Base-by-base conservation (phyloP, 805 yeast genomes). In the Limtongia smithiae region DNA sequence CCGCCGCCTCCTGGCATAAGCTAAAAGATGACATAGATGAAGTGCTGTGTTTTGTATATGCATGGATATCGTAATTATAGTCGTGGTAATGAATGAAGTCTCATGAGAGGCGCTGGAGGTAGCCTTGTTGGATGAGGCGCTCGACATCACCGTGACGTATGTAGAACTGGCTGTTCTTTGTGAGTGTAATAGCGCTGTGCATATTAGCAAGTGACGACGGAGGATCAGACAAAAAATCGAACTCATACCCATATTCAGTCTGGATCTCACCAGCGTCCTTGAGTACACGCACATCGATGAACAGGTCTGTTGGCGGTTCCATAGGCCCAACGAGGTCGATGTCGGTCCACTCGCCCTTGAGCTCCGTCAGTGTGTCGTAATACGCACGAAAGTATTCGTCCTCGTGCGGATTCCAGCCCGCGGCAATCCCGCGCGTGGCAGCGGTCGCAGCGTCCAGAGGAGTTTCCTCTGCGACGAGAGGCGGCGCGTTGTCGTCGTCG, bases 251-350 rank as follows among this genome's bases (percentile, higher is more conserved):
- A 61, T 91, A 91, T 65, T 91, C 98, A 0, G 98, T 93, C 63
- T 90, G 96, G 31, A 91, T 88, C 64, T 93, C 97, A 1, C 98
- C 98, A 0, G 95, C 97, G 61, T 91, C 95, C 64, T 85, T 85
- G 44, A 91, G 68, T 6, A 91, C 97, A 50, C 98, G 72, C 3
- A 93, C 97, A 62, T 91, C 98, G 8, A 91, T 85, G 60, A 91
- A 93, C 25, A 93, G 85, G 58, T 88, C 94, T 32, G 77, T 78
- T 1, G 98, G 97, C 0, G 98, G 98, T 20, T 78, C 85, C 58
- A 93, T 63, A n/a, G 86, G 80, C 0, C 97, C 97, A 25, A 91
- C 79, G 22, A 93, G 69, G 62, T 93, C 98, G 15, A 91, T 69
- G 57, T 89, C 96, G 0, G 86, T 77, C 68, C 87, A 80, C 3